Conservation (phyloP, 148 eudicot genomes). For the Vaccinium macrocarpon region DNA sequence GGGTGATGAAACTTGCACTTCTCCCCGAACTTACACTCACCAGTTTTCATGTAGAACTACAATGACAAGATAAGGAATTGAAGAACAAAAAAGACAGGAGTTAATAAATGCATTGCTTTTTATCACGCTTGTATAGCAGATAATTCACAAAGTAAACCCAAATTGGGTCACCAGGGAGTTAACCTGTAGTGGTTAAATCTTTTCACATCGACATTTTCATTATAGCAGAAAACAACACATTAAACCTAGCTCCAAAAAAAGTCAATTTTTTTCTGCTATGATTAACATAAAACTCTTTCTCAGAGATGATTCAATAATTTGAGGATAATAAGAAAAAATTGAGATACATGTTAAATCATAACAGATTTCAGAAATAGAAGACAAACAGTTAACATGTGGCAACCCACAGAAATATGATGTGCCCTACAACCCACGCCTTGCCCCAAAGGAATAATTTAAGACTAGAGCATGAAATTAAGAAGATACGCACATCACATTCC, state of each 20-base stretch:
- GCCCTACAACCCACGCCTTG: not conserved
- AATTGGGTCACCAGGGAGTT: not conserved
- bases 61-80: not conserved
- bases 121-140: not conserved
- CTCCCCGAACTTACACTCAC: slow-evolving; percentile 76
- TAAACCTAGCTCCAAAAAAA: not conserved
- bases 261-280: not conserved
- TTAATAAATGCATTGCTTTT: not conserved
- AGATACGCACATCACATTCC: slow-evolving; percentile 83
- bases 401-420: slow-evolving; percentile 1
- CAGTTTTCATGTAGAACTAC: slow-evolving; percentile 90
- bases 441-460: not conserved
- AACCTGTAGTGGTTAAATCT: not conserved
- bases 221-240: not conserved
- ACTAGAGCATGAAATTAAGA: slow-evolving; percentile 14
- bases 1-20: slow-evolving; percentile 93
- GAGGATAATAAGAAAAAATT: not conserved
- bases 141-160: not conserved
- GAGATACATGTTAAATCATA: not conserved
- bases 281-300: not conserved
- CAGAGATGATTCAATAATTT: not conserved
- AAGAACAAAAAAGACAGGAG: not conserved
- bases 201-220: not conserved
- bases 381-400: not conserved
- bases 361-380: not conserved